Conservation (phyloP, 768 basidiomycete species). For the Chalciporus sphaerocephalus region DNA sequence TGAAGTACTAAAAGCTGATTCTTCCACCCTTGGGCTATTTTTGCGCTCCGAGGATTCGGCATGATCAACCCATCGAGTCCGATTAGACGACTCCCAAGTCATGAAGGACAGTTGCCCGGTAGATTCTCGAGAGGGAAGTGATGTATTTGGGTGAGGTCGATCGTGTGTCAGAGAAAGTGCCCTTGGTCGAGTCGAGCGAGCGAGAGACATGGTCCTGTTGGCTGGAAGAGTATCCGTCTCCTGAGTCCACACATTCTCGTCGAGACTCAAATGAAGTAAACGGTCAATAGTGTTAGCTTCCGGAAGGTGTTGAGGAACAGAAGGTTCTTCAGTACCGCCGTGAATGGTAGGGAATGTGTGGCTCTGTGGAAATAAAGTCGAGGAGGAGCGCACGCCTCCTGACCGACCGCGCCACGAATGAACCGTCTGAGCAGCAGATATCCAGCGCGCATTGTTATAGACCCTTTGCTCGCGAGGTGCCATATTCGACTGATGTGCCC, state of each 20-base stretch:
- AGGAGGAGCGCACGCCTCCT: conserved; percentile 8
- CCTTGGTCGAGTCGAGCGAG: conserved; percentile 23
- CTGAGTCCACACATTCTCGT: conserved; percentile 15
- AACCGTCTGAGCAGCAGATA: conserved; percentile 3
- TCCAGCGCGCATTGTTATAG: conserved; percentile 10
- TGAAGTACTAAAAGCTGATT: conserved; percentile 9
- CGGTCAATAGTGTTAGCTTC: background rate
- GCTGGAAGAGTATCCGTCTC: background rate
- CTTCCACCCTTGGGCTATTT: conserved; percentile 10
- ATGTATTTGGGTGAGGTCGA: conserved; percentile 13
- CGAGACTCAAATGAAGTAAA: background rate
- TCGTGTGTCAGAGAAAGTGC: conserved; percentile 29
- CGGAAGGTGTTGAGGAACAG: background rate
- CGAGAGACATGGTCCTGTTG: conserved; percentile 3
- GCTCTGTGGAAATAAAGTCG: conserved; percentile 16
- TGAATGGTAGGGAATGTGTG: conserved; percentile 13
- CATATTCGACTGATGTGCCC: conserved; percentile 62
- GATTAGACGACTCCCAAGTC: conserved; percentile 24
- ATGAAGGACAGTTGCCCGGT: conserved; percentile 26
- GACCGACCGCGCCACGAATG: conserved; percentile 21
- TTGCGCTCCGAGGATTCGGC: conserved; percentile 12
- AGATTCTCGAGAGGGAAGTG: conserved; percentile 25
- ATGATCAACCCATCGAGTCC: conserved; percentile 20
- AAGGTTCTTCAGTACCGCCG: background rate
- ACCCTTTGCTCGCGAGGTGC: conserved; percentile 14